Base-by-base conservation (phyloP, 192 early-diverging fungal genomes). In the Podila horticola region DNA sequence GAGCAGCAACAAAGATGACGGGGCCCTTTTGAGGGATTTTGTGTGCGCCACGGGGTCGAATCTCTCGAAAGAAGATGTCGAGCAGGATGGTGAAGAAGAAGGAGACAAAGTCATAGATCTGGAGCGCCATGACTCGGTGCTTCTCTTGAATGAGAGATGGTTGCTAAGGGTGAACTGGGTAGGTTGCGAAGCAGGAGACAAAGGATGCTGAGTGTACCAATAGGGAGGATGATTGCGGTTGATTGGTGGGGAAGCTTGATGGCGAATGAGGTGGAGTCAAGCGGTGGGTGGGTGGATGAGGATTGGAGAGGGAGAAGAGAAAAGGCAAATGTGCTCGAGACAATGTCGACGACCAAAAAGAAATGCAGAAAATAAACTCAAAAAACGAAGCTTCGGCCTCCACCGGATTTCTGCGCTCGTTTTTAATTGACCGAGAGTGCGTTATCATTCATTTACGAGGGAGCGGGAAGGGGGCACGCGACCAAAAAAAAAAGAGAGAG, bases 1-100 rank as follows among this genome's bases (percentile, higher is more conserved):
- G 92, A 2, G 91, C 94, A 2, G 88, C 93, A 11, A 96, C 94
- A 87, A 99, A 98, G 50, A 99, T 94, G 52, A 97, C 90, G 5
- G 97, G 97, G 0, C 97, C 97, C 6, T 88, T 87, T 60, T 79
- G 67, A 2, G 97, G 96, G 65, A 97, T 91, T 71, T 91, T 88
- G 75, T 97, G 94, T 61, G 91, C 83, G 58, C 93, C 94, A 55
- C 95, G 86, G 22, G 89, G 90, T 59, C 91, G 88, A 55, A 98
- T 91, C 84, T 98, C 97, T 33, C 96, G 86, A 74, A 98, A 97
- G 71, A 95, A 95, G 74, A 95, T 83, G 58, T 89, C 88, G 8
- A 94, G 81, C 9, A 93, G 83, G 13, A 87, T 83, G 55, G 84
- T 89, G 81, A 92, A 93, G 67, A 94, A 87, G 75, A 76, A 85